These are phyloP conservation scores for Fomitopsis pinicola DNA, from an alignment of 1,284 basidiomycete genomes.

Conservation along the genomic window DNA sequence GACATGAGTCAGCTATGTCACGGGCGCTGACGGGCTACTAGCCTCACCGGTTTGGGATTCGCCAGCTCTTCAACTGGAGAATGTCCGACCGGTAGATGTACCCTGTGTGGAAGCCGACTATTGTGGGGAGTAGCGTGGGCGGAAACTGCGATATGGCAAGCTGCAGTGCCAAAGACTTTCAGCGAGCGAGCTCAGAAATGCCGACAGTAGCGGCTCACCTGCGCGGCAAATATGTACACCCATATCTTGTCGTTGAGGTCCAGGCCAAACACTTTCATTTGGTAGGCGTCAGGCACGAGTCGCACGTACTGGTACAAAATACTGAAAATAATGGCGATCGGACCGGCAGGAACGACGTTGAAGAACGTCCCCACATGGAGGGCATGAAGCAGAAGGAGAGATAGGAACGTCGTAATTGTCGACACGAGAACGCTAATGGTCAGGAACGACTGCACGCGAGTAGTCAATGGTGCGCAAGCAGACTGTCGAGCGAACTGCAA, in stretches of 20 bases:
- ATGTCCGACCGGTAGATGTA: constrained; percentile 79
- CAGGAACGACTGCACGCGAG: constrained; percentile 63
- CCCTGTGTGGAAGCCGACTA: constrained; percentile 66
- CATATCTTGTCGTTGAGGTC: constrained; percentile 73
- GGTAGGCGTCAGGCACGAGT: constrained; percentile 73
- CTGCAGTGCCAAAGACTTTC: constrained; percentile 32
- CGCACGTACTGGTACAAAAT: constrained; percentile 80
- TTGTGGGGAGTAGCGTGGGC: constrained; percentile 54
- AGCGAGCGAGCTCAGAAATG: background rate
- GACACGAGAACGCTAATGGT: constrained; percentile 61
- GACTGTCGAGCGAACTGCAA: constrained; percentile 8
- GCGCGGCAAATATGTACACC: constrained; percentile 61
- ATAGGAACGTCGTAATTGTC: constrained; percentile 62
- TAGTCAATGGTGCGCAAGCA: constrained; percentile 4
- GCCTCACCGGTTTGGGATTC: constrained; percentile 46
- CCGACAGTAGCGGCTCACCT: constrained; percentile 38
- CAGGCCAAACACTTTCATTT: constrained; percentile 73
- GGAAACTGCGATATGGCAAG: constrained; percentile 66
- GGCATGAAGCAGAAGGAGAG: constrained; percentile 58
- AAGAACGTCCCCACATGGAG: constrained; percentile 43
- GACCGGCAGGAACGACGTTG: constrained; percentile 73
- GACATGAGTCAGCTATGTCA: background rate
- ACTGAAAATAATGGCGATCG: constrained; percentile 66
- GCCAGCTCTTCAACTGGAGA: constrained; percentile 60
- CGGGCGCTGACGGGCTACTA: background rate